These are phyloP conservation scores for Backusella tuberculispora DNA, from an alignment of 192 early-diverging fungal species.

Conservation along the genomic window DNA sequence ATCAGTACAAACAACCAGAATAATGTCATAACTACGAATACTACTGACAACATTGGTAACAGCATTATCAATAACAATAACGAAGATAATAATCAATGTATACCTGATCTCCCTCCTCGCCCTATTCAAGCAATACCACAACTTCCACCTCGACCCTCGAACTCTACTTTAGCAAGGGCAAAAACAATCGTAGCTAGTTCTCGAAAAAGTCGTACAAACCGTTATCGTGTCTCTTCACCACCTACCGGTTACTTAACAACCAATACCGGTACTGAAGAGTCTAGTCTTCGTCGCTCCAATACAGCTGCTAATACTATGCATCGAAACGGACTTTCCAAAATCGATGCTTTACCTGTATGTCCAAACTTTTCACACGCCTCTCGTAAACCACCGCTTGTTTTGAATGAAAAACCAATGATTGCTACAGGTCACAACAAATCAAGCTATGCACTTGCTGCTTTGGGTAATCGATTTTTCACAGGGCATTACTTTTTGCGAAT, in stretches of 20 bases:
- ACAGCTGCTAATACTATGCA: background rate
- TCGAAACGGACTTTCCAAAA: background rate
- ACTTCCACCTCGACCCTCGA: constrained; percentile 30
- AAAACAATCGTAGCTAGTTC: constrained; percentile 16
- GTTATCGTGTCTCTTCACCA: background rate
- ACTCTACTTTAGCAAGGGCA: constrained; percentile 25
- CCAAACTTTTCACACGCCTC: constrained; percentile 60
- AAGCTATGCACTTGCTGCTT: constrained; percentile 52
- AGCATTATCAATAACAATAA: background rate
- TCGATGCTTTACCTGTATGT: constrained; percentile 15
- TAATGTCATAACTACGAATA: too few species aligned
- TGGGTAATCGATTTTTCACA: constrained; percentile 51
- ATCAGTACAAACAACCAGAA: background rate
- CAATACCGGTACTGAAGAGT: background rate
- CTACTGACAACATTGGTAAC: background rate
- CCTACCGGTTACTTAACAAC: background rate
- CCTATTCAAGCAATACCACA: constrained; percentile 14
- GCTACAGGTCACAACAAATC: constrained; percentile 50
- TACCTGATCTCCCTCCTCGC: constrained; percentile 11
- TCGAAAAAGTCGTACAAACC: background rate
- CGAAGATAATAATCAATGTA: background rate
- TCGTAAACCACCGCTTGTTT: constrained; percentile 57
- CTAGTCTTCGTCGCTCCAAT: background rate
- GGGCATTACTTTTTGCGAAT: constrained; percentile 46
- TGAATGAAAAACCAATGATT: constrained; percentile 29